These are phyloP conservation scores for Teunomyces panamensis DNA, from an alignment of 805 yeast species.

Conservation along the genomic window DNA sequence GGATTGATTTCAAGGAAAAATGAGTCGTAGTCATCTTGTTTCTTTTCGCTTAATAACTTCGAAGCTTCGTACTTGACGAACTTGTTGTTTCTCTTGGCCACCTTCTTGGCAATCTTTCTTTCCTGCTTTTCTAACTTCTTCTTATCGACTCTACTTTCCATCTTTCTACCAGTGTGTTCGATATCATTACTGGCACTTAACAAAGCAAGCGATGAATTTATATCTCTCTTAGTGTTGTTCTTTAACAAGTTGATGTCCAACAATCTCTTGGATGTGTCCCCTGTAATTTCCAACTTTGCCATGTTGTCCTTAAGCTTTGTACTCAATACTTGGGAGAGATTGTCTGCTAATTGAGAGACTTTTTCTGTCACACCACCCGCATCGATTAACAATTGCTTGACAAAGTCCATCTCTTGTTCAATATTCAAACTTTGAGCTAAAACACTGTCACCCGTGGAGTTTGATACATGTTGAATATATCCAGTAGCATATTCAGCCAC, in stretches of 20 bases:
- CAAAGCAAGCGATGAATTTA: conserved; percentile 70
- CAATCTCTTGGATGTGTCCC: conserved; percentile 85
- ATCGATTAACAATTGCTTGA: conserved; percentile 60
- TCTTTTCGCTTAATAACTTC: conserved; percentile 64
- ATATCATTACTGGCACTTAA: conserved; percentile 79
- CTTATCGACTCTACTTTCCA: conserved; percentile 93
- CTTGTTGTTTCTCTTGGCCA: conserved; percentile 83
- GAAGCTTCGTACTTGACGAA: conserved; percentile 94
- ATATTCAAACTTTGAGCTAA: conserved; percentile 69
- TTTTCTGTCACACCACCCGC: conserved; percentile 77
- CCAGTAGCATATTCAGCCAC: conserved; percentile 91
- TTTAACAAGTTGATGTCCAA: conserved; percentile 69
- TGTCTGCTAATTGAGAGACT: conserved; percentile 47
- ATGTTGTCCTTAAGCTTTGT: conserved; percentile 61
- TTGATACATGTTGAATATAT: conserved; percentile 78
- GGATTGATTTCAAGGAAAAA: conserved; percentile 96
- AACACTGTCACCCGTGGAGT: conserved; percentile 78
- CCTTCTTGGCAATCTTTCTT: conserved; percentile 93
- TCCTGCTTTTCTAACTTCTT: conserved; percentile 97
- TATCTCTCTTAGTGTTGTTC: conserved; percentile 64
- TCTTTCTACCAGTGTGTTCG: conserved; percentile 86
- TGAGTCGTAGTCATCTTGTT: conserved; percentile 81
- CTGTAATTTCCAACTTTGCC: conserved; percentile 72
- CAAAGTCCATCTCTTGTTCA: conserved; percentile 62
- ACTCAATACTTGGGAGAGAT: conserved; percentile 46